A percentile compares a stretch with the other conserved stretches of the same genome.
These are phyloP conservation scores for Vanilla planifolia DNA, from an alignment of 106 monocot species.

Conservation along the genomic window DNA sequence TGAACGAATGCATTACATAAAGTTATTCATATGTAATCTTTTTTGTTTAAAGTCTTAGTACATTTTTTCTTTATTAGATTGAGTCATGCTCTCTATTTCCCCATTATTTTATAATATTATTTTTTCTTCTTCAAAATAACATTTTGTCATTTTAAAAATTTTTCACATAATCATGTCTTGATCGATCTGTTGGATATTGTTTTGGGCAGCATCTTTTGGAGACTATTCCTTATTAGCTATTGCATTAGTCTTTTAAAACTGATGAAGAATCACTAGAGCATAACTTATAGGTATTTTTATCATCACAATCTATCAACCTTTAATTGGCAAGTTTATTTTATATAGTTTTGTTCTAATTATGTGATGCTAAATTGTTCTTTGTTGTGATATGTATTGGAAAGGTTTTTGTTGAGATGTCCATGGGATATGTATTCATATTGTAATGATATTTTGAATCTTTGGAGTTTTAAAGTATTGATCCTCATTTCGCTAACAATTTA, in stretches of 20 bases:
- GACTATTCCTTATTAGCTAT: slow-evolving; percentile 80
- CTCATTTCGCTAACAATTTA: slow-evolving; percentile 97
- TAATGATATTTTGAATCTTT: slow-evolving; percentile 63
- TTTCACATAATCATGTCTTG: slow-evolving; percentile 21
- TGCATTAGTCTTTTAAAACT: slow-evolving; percentile 85
- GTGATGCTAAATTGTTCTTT: background rate
- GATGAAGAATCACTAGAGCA: slow-evolving; percentile 97
- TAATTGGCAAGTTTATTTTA: background rate
- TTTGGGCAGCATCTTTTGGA: slow-evolving; percentile 91
- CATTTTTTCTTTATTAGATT: too few species aligned
- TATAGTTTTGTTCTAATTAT: background rate
- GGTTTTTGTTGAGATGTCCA: slow-evolving; percentile 87
- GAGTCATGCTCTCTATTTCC: too few species aligned
- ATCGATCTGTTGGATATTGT: slow-evolving; percentile 95
- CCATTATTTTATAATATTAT: too few species aligned
- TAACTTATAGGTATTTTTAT: slow-evolving; percentile 64
- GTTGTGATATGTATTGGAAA: slow-evolving; percentile 74
- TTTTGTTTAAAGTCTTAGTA: too few species aligned
- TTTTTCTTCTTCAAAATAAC: too few species aligned
- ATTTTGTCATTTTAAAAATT: too few species aligned
- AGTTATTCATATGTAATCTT: too few species aligned
- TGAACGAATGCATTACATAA: too few species aligned
- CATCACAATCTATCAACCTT: background rate
- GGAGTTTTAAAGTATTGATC: slow-evolving; percentile 91
- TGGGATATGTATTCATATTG: slow-evolving; percentile 84